phyloP scores from a whole-genome alignment of 2,329 filamentous ascomycete species.

The Fusarium burgessii region DNA sequence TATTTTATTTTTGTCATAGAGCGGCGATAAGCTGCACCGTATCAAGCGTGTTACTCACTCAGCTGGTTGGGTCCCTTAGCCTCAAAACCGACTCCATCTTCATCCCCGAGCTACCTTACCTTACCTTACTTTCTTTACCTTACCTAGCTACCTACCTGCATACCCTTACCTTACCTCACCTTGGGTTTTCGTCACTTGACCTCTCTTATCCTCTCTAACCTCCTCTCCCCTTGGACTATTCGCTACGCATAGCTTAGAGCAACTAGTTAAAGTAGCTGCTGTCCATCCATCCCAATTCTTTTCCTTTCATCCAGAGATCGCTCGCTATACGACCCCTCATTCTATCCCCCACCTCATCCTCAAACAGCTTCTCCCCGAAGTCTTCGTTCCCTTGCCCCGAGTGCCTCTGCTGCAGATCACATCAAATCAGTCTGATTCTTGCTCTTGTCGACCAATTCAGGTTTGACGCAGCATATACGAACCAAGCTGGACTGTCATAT shows the following conservation, averaged over 20 bases:
- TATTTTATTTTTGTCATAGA: not conserved
- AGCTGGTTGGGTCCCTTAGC: constrained; percentile 6
- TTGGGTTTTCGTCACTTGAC: constrained; percentile 23
- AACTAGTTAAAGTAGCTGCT: constrained; percentile 18
- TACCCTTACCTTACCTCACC: constrained; percentile 27
- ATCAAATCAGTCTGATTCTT: constrained; percentile 23
- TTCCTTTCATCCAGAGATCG: constrained; percentile 25
- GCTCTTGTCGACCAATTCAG: constrained; percentile 5
- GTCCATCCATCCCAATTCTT: constrained; percentile 18
- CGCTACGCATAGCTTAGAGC: constrained; percentile 7
- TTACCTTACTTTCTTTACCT: constrained; percentile 4
- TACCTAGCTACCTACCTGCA: constrained; percentile 4
- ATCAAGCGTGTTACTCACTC: constrained; percentile 11
- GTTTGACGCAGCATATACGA: constrained; percentile 1
- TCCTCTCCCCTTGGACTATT: constrained; percentile 7
- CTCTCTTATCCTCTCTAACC: constrained; percentile 19
- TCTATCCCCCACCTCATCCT: constrained; percentile 25
- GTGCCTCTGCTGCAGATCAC: constrained; percentile 29
- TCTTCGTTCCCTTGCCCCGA: constrained; percentile 44
- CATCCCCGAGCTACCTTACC: constrained; percentile 13
- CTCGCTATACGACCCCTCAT: constrained; percentile 36
- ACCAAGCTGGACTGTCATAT: not conserved
- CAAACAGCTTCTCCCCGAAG: constrained; percentile 34
- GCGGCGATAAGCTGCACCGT: constrained; percentile 1
- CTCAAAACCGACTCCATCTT: constrained; percentile 5